Conservation (phyloP, 1,284 basidiomycete species). For the Leccinum colubrinum region DNA sequence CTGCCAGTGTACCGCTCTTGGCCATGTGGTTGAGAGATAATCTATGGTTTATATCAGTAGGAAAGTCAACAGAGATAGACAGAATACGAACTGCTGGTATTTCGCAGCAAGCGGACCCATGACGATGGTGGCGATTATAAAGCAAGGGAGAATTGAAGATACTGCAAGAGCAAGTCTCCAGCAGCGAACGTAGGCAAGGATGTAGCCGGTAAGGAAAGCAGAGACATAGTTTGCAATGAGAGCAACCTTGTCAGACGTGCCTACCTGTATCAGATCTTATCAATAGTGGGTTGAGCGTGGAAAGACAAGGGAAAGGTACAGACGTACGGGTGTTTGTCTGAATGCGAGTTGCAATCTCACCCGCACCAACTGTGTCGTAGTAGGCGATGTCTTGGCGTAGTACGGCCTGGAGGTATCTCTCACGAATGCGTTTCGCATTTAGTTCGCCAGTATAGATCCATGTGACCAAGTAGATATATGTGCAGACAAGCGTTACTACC, state of each 20-base stretch:
- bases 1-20: constrained; percentile 83
- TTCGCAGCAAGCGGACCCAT: constrained; percentile 78
- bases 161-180: constrained; percentile 92
- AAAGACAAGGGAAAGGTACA: background rate
- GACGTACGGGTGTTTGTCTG: constrained; percentile 85
- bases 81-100: constrained; percentile 62
- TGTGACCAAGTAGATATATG: constrained; percentile 77
- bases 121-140: constrained; percentile 70
- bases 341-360: constrained; percentile 94
- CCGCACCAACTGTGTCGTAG: constrained; percentile 92
- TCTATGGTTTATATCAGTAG: constrained; percentile 29
- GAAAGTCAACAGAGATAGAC: background rate
- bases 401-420: constrained; percentile 71
- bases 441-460: constrained; percentile 93
- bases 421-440: constrained; percentile 82
- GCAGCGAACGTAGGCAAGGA: constrained; percentile 65
- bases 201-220: constrained; percentile 78
- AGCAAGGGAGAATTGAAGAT: constrained; percentile 87
- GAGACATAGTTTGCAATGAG: constrained; percentile 60
- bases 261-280: constrained; percentile 83
- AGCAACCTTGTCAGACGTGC: constrained; percentile 85
- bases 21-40: constrained; percentile 75
- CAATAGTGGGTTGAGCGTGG: background rate
- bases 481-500: constrained; percentile 63
- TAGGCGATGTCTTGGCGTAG: constrained; percentile 88